Base-by-base conservation (phyloP, 2,329 filamentous ascomycete genomes). In the Stagonosporopsis cucurbitacearum region DNA sequence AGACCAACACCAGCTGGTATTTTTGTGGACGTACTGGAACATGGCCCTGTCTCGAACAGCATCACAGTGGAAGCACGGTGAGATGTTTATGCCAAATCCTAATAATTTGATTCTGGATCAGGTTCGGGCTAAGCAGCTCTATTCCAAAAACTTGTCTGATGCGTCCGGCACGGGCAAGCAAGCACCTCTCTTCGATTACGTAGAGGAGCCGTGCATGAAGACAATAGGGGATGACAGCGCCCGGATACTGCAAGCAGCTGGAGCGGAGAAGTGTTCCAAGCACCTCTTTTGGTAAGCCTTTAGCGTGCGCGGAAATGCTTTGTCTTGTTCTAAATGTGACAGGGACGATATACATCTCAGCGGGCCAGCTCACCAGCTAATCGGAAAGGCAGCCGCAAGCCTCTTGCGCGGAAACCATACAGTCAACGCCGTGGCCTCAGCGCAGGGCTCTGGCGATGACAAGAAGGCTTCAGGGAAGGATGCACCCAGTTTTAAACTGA, bases 321-420 rank as follows among this genome's bases (percentile, higher is more conserved):
- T 72, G 66, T 73, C 52, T 69, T 54, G 66, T 35, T 49, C 67
- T 73, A 63, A 74, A 60, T 57, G 57, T 35, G 37, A 42, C 55
- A 76, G 73, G 75, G 70, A 76, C 58, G 63, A 69, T 44, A 57
- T 75, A 41, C 71, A 73, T 40, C 62, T 76, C 36, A 70, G 69
- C 45, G 68, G 72, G 9, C 64, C 62, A 37, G 73, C 71, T 26
- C 71, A 76, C 47, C 50, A 65, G 52, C 69, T 75, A 65, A 72
- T 77, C 54, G 75, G 72, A 60, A 64, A 54, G 44, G 67, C 73
- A 51, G 67, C 74, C 61, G 74, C 68, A 49, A 64, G 60, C 52
- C 61, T 77, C 46, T 54, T 76, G 39, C 66, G 64, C 50, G 54
- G 52, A 13, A 75, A 75, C 54, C 60, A 63, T 39, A 72, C 67